Percentiles rank a stretch among this genome's conserved stretches.
phyloP scores from a whole-genome alignment of 2,329 filamentous ascomycete species.

The Microsporum audouinii region DNA sequence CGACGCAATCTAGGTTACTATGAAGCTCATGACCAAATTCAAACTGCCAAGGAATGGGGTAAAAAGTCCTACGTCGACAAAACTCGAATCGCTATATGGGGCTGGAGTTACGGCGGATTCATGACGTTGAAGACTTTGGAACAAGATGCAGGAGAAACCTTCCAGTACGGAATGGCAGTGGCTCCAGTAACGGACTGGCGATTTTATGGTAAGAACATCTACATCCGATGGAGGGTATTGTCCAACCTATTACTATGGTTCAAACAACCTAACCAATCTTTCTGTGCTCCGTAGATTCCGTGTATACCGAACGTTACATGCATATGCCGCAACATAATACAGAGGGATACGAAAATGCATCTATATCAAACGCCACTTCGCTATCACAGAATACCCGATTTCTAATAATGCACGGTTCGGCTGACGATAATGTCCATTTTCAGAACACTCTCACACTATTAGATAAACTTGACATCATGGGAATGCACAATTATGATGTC shows the following conservation, averaged over 20 bases:
- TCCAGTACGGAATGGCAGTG: conserved; percentile 95
- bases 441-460: conserved; percentile 84
- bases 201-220: conserved; percentile 55
- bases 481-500: conserved; percentile 87
- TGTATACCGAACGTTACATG: conserved; percentile 98
- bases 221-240: conserved; percentile 19
- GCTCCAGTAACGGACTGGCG: conserved; percentile 98
- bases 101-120: conserved; percentile 96
- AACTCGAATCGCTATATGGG: conserved; percentile 82
- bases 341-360: conserved; percentile 62
- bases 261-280: conserved; percentile 1
- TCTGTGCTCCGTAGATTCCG: conserved; percentile 46
- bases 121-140: conserved; percentile 91
- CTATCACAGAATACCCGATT: conserved; percentile 71
- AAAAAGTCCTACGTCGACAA: conserved; percentile 71
- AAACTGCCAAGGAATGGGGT: conserved; percentile 73
- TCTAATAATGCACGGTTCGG: conserved; percentile 89
- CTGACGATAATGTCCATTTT: conserved; percentile 94
- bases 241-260: background rate
- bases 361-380: conserved; percentile 62
- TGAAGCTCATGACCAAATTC: conserved; percentile 85
- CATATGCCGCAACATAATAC: conserved; percentile 76
- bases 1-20: conserved; percentile 73
- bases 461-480: conserved; percentile 70
- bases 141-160: conserved; percentile 75